Evolutionary conservation across 208 protist species (phyloP), one percentile per base, ranked within the genome.

Genomic region (Porcisia hertigi): DNA sequence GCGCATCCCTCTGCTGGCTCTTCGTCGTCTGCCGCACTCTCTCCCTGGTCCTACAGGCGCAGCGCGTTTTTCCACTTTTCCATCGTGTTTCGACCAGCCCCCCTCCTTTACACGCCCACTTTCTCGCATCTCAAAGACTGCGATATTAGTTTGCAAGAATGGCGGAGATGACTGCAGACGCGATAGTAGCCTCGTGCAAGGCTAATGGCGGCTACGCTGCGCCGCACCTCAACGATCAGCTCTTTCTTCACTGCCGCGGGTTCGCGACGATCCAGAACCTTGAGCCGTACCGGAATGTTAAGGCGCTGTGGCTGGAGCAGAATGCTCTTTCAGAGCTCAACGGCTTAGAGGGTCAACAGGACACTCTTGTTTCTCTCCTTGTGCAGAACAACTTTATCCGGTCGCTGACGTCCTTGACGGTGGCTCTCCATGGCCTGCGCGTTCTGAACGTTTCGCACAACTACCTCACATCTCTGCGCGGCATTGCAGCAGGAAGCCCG

Each of bases 241-340:
- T 97, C 45, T 97, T 88, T 67, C 88, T 99, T 20, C 98, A 98
- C 75, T 98, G 93, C 86, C 84, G 95, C 43, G 93, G 96, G 20
- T 98, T 98, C 78, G 67, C 83, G 12, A 47, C 79, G 30, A 98
- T 98, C 73, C n/a, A 94, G 70, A 94, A 96, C 69, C 72, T 99
- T 30, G 86, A 97, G 47, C 65, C 75, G 65, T 98, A 98, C 79
- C 88, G 79, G 7, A 92, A 93, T 30, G 73, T 95, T n/a, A 96
- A 95, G 83, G 92, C 96, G 47, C 85, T 99, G 25, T 99, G 96
- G 95, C 79, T 99, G 41, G 92, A 99, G 80, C 92, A 97, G 79
- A 99, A 99, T 79, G 93, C 88, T 49, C 86, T 99, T 49, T 83
- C 76, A 0, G 84, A 88, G 41, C 93, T 99, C 9, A 80, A 88